Percentiles rank a stretch among this genome's conserved stretches.
Evolutionary conservation across 129 eudicot genomes (phyloP).

Genomic region (Pulicaria dysenterica): DNA sequence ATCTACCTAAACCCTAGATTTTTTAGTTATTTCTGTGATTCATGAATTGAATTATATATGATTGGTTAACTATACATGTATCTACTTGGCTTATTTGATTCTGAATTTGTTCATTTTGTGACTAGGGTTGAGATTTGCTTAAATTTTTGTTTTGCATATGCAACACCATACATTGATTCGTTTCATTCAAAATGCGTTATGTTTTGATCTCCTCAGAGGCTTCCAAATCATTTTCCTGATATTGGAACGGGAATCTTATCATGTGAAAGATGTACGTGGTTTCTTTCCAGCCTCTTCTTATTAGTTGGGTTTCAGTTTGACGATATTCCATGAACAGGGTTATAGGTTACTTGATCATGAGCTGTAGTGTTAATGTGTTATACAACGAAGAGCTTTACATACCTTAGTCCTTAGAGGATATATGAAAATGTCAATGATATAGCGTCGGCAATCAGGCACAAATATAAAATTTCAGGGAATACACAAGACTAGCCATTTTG

Average conservation of each 20-base stretch:
- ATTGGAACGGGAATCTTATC: too few relatives aligned
- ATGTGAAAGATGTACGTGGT: too few relatives aligned
- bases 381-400: too few relatives aligned
- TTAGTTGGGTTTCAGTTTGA: too few relatives aligned
- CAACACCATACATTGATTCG: neutral
- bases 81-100: conserved; percentile 17
- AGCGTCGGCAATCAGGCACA: too few relatives aligned
- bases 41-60: neutral
- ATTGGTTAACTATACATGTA: neutral
- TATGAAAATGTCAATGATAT: too few relatives aligned
- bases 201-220: neutral
- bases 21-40: neutral
- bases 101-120: conserved; percentile 9
- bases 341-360: too few relatives aligned
- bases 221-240: neutral
- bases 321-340: too few relatives aligned
- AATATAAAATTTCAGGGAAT: too few relatives aligned
- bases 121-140: conserved; percentile 29
- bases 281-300: too few relatives aligned
- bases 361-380: too few relatives aligned
- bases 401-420: too few relatives aligned
- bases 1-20: conserved; percentile 23
- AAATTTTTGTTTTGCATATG: neutral
- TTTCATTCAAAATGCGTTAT: neutral
- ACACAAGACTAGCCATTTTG: neutral